Evolutionary conservation across 768 basidiomycete species (phyloP).

Genomic region (Calocera viscosa): DNA sequence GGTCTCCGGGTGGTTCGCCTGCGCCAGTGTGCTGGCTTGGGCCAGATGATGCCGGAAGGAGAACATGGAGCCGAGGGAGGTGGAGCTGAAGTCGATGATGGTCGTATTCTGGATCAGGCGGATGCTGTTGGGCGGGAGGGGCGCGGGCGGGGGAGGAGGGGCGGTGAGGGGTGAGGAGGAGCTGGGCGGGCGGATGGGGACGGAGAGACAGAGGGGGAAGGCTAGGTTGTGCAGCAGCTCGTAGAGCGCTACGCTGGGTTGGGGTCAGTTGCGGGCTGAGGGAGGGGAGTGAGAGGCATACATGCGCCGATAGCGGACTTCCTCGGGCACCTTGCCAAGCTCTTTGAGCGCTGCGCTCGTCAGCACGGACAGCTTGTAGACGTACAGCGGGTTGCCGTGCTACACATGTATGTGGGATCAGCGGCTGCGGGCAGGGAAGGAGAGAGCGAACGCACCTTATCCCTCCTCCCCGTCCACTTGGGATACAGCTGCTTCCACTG

Average conservation of each 20-base stretch:
- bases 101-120: conserved; percentile 27
- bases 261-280: background rate
- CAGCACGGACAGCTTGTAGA: conserved; percentile 60
- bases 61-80: conserved; percentile 57
- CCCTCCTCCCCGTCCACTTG: conserved; percentile 65
- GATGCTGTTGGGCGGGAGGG: conserved; percentile 7
- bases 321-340: conserved; percentile 40
- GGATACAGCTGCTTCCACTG: conserved; percentile 54
- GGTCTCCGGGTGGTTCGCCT: conserved; percentile 74
- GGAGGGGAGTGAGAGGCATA: conserved; percentile 29
- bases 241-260: conserved; percentile 52
- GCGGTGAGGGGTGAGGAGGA: conserved; percentile 13
- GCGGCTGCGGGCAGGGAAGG: background rate
- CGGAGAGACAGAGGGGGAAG: conserved; percentile 47
- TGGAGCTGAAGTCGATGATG: conserved; percentile 60
- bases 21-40: conserved; percentile 60
- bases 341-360: conserved; percentile 41
- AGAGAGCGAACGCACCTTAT: conserved; percentile 41
- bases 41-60: conserved; percentile 56
- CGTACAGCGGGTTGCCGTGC: conserved; percentile 60
- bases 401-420: conserved; percentile 20
- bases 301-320: conserved; percentile 59
- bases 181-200: conserved; percentile 35
- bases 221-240: conserved; percentile 56
- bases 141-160: conserved; percentile 48